Conservation (phyloP, 768 basidiomycete species). For the Psilocybe cyanescens region DNA sequence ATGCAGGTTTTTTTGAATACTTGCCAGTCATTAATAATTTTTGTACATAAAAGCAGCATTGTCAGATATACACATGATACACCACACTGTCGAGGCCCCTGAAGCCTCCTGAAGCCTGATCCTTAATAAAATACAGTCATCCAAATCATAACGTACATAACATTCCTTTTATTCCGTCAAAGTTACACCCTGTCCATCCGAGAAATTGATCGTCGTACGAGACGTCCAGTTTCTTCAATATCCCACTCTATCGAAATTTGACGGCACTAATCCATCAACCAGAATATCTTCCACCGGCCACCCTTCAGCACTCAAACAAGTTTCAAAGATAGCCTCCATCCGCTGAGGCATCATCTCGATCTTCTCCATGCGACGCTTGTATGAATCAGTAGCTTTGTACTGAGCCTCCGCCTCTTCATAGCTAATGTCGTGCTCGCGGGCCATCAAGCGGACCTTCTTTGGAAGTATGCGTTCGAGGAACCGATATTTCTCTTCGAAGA, state of each 20-base stretch:
- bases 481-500: neutral
- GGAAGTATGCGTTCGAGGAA: neutral
- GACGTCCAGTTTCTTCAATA: too few species aligned
- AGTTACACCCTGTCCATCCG: too few species aligned
- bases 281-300: neutral
- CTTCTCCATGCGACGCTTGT: neutral
- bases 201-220: too few species aligned
- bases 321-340: neutral
- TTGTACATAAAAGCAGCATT: too few species aligned
- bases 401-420: neutral
- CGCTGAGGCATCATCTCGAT: neutral
- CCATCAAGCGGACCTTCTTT: neutral
- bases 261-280: neutral
- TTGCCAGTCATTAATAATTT: too few species aligned
- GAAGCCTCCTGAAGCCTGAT: too few species aligned
- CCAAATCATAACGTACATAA: too few species aligned
- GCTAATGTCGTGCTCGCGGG: neutral
- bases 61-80: too few species aligned
- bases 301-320: neutral
- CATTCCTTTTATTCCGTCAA: too few species aligned
- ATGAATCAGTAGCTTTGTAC: neutral
- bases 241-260: neutral
- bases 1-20: too few species aligned
- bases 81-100: too few species aligned
- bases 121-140: too few species aligned